phyloP scores from a whole-genome alignment of 2,329 filamentous ascomycete species.

The Ascochyta pisi region DNA sequence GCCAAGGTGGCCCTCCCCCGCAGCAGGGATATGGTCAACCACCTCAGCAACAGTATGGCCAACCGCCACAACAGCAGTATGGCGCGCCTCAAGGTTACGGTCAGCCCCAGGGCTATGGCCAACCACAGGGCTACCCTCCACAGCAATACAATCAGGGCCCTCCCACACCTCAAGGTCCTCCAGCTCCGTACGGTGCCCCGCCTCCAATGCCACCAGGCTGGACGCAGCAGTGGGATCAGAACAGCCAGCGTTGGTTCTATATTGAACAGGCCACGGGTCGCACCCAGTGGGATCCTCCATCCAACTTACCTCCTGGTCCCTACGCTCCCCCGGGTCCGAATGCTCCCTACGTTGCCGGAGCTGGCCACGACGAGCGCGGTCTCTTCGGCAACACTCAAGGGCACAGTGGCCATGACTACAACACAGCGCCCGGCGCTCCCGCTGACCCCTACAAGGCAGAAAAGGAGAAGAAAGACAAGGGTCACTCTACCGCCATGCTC shows the following conservation, averaged over 20 bases:
- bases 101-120: constrained; percentile 36
- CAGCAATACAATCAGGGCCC: constrained; percentile 32
- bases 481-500: constrained; percentile 56
- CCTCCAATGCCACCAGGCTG: constrained; percentile 64
- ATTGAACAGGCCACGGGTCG: constrained; percentile 66
- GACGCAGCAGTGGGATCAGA: constrained; percentile 68
- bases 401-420: constrained; percentile 36
- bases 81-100: constrained; percentile 28
- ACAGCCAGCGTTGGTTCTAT: constrained; percentile 69
- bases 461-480: constrained; percentile 51
- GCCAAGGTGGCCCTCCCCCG: constrained; percentile 22
- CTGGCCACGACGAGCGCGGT: constrained; percentile 37
- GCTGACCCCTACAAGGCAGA: constrained; percentile 32
- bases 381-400: constrained; percentile 39
- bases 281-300: constrained; percentile 69
- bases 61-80: constrained; percentile 28
- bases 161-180: constrained; percentile 40
- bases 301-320: constrained; percentile 40
- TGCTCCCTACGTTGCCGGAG: constrained; percentile 30
- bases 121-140: constrained; percentile 33
- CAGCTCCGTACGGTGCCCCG: constrained; percentile 54
- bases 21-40: constrained; percentile 25
- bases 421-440: constrained; percentile 32
- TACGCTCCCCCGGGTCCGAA: constrained; percentile 43
- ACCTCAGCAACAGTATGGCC: constrained; percentile 27